phyloP scores from a whole-genome alignment of 176 grass and related monocot genomes.

The Oryza coarctata region DNA sequence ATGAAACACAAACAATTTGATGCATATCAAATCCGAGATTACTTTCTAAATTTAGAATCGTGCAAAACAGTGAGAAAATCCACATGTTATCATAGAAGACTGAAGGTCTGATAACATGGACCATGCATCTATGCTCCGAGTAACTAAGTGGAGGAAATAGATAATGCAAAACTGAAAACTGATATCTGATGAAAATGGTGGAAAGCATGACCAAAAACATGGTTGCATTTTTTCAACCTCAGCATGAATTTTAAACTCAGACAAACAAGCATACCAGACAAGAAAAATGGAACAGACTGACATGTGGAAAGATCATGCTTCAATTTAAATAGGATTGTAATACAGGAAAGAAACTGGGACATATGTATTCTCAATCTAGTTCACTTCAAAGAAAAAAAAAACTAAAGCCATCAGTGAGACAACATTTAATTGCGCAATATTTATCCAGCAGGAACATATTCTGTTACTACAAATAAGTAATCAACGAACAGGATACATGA shows the following conservation, averaged over 20 bases:
- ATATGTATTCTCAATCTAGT: constrained; percentile 3
- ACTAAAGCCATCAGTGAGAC: background rate
- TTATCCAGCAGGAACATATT: background rate
- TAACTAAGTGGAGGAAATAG: background rate
- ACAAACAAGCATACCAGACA: background rate
- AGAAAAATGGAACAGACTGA: background rate
- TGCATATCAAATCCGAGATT: background rate
- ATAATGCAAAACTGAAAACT: background rate
- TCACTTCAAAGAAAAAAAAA: background rate
- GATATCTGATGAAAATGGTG: background rate
- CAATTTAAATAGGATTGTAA: background rate
- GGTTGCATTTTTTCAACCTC: background rate
- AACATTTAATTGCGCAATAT: background rate
- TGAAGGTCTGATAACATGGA: background rate
- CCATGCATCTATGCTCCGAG: too few species aligned
- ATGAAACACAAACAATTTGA: background rate
- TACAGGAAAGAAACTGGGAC: background rate
- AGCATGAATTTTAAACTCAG: background rate
- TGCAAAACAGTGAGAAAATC: background rate
- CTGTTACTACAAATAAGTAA: constrained; percentile 4
- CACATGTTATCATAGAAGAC: background rate
- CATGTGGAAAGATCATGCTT: background rate
- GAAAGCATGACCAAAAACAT: background rate
- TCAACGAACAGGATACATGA: constrained; percentile 19
- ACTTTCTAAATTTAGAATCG: background rate